phyloP scores from a whole-genome alignment of 2,329 filamentous ascomycete species.

The Cercospora sesami region DNA sequence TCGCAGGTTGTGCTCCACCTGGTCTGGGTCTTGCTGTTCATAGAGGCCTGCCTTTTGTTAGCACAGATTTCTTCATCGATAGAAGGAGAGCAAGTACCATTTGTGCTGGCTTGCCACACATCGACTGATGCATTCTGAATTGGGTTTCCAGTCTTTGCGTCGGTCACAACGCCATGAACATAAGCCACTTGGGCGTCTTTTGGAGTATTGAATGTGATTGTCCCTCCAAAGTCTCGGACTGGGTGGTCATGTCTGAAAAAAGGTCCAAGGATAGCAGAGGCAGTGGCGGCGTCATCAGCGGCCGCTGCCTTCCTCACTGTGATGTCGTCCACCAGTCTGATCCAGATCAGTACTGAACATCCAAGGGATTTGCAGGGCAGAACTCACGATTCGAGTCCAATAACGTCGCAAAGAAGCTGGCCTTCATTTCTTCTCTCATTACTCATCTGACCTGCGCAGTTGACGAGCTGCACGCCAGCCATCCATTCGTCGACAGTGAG shows the following conservation, averaged over 20 bases:
- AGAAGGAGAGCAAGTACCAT: slow-evolving; percentile 40
- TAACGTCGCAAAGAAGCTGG: slow-evolving; percentile 59
- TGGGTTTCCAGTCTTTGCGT: slow-evolving; percentile 62
- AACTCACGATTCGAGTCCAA: slow-evolving; percentile 53
- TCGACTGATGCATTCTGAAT: slow-evolving; percentile 68
- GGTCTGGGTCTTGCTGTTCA: slow-evolving; percentile 71
- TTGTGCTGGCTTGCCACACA: slow-evolving; percentile 78
- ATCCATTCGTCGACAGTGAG: slow-evolving; percentile 62
- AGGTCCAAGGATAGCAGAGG: slow-evolving; percentile 78
- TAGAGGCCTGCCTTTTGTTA: slow-evolving; percentile 44
- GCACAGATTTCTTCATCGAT: background rate
- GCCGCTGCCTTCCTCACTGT: slow-evolving; percentile 65
- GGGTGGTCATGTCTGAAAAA: slow-evolving; percentile 79
- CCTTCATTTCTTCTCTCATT: slow-evolving; percentile 63
- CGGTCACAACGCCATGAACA: slow-evolving; percentile 64
- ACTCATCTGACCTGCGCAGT: slow-evolving; percentile 64
- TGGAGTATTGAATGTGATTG: slow-evolving; percentile 58
- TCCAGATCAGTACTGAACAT: slow-evolving; percentile 54
- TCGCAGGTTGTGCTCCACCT: slow-evolving; percentile 71
- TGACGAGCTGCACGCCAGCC: slow-evolving; percentile 57
- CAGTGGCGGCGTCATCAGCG: slow-evolving; percentile 57
- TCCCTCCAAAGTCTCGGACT: slow-evolving; percentile 65
- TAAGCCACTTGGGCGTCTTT: slow-evolving; percentile 57
- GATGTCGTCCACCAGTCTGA: slow-evolving; percentile 70
- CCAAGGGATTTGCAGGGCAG: slow-evolving; percentile 55